Evolutionary conservation across 2,329 filamentous ascomycete species (phyloP).

Genomic region (Teratosphaeria epicoccoides): DNA sequence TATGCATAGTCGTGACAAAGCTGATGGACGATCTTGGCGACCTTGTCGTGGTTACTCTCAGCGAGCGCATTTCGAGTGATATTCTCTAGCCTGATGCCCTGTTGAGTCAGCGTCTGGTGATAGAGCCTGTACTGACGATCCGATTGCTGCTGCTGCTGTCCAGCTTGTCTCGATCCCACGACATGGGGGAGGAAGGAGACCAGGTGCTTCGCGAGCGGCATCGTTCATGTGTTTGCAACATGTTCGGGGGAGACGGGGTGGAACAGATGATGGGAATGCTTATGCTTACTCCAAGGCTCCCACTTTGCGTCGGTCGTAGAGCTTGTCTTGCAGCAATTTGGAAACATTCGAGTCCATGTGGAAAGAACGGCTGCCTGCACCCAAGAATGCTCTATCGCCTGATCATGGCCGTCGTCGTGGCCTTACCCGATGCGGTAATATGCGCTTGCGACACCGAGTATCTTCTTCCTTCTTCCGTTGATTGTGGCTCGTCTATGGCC

Average conservation of each 20-base stretch:
- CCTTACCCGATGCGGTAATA: not conserved
- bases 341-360: constrained; percentile 10
- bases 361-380: constrained; percentile 1
- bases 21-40: constrained; percentile 84
- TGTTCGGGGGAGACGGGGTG: not conserved
- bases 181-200: constrained; percentile 6
- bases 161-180: constrained; percentile 3
- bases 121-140: constrained; percentile 4
- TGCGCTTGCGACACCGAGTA: not conserved
- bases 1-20: constrained; percentile 97
- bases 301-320: constrained; percentile 95
- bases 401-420: not conserved
- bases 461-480: too few relatives aligned
- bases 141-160: constrained; percentile 2
- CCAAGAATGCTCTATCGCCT: not conserved
- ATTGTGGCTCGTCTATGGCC: too few relatives aligned
- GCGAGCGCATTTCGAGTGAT: constrained; percentile 76
- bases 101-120: constrained; percentile 5
- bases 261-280: not conserved
- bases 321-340: constrained; percentile 69
- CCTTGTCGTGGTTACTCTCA: constrained; percentile 65
- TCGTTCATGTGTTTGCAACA: not conserved
- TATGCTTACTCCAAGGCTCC: constrained; percentile 80
- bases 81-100: constrained; percentile 61
- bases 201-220: constrained; percentile 5